Conservation (phyloP, 2,329 filamentous ascomycete genomes). For the Fusarium coffeatum region DNA sequence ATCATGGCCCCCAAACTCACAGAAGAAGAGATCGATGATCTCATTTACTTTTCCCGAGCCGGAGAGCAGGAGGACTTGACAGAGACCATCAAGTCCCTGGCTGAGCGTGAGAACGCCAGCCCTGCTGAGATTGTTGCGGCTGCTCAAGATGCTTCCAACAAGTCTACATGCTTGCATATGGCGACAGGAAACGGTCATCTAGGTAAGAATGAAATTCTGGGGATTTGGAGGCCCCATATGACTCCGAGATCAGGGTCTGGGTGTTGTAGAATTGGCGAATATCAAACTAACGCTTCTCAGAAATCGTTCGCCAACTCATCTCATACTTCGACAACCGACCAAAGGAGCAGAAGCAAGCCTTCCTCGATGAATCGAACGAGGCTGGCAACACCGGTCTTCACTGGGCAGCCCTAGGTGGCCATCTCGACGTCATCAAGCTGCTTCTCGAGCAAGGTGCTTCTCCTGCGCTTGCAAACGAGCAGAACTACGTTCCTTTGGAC, state of each 20-base stretch:
- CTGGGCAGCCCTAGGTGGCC: constrained; percentile 92
- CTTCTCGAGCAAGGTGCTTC: constrained; percentile 82
- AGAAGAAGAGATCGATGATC: constrained; percentile 88
- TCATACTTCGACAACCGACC: constrained; percentile 56
- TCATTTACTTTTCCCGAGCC: constrained; percentile 85
- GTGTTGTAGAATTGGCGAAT: accelerated
- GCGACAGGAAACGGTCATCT: constrained; percentile 89
- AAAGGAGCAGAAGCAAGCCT: constrained; percentile 59
- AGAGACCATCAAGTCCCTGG: constrained; percentile 67
- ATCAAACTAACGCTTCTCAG: constrained; percentile 47
- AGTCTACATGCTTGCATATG: constrained; percentile 89
- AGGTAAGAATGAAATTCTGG: constrained; percentile 62
- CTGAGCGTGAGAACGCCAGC: constrained; percentile 69
- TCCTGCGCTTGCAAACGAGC: constrained; percentile 81
- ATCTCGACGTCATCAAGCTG: constrained; percentile 81
- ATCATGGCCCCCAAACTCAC: constrained; percentile 67
- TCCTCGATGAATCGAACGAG: constrained; percentile 77
- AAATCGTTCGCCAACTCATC: constrained; percentile 59
- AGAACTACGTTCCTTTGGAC: constrained; percentile 84
- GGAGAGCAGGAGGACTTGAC: constrained; percentile 80
- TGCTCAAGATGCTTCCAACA: constrained; percentile 75
- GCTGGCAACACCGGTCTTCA: constrained; percentile 92
- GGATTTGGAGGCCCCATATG: accelerated
- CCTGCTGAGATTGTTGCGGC: constrained; percentile 74
- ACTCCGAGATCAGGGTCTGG: accelerated